These are phyloP conservation scores for Candida parachauliodes DNA, from an alignment of 805 yeast genomes.

Conservation along the genomic window DNA sequence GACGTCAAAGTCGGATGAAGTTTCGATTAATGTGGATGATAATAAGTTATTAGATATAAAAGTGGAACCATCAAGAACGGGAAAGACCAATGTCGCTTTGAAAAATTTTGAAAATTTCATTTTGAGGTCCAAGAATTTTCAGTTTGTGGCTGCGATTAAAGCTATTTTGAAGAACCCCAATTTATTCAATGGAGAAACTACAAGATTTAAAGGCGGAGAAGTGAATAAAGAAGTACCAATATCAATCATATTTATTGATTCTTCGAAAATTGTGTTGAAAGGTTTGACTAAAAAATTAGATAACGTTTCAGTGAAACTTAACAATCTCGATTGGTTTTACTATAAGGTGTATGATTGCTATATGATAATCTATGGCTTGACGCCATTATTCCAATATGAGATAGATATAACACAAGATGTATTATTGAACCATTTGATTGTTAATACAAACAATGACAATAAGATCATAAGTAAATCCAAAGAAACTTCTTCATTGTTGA, in stretches of 20 bases:
- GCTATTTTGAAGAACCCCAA: conserved; percentile 24
- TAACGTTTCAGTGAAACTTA: conserved; percentile 22
- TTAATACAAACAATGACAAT: conserved; percentile 25
- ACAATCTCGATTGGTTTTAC: conserved; percentile 33
- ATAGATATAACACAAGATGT: conserved; percentile 23
- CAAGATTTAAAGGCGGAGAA: conserved; percentile 21
- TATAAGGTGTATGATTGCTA: conserved; percentile 16
- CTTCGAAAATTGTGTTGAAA: conserved; percentile 27
- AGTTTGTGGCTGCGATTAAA: conserved; percentile 33
- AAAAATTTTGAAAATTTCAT: conserved; percentile 27
- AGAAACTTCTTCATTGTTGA: conserved; percentile 24
- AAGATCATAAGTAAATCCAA: conserved; percentile 23
- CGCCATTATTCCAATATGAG: conserved; percentile 35
- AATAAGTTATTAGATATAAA: conserved; percentile 11
- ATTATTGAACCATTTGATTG: conserved; percentile 19
- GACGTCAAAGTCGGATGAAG: conserved; percentile 7
- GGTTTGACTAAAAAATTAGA: conserved; percentile 13
- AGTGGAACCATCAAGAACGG: not conserved
- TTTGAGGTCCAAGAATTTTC: conserved; percentile 20
- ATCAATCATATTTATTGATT: conserved; percentile 26
- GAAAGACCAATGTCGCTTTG: conserved; percentile 13
- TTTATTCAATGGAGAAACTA: conserved; percentile 28
- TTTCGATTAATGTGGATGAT: conserved; percentile 9
- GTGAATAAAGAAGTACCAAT: conserved; percentile 12
- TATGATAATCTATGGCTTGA: conserved; percentile 31